Percentiles rank a stretch among this genome's conserved stretches.
These are phyloP conservation scores for Celoporthe dispersa DNA, from an alignment of 2,329 filamentous ascomycete genomes.

Conservation along the genomic window DNA sequence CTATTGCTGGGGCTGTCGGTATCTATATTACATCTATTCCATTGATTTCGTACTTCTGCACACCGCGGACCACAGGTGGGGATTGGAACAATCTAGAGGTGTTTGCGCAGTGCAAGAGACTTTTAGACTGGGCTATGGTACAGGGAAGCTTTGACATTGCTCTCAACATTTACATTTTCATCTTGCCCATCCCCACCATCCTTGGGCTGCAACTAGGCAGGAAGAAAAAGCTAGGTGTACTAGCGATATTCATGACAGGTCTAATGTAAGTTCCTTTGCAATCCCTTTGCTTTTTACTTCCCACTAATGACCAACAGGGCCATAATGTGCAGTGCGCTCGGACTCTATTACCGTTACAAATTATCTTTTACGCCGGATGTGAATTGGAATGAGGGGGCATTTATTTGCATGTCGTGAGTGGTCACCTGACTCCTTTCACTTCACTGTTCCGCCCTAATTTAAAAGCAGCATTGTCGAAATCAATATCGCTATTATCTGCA, in stretches of 20 bases:
- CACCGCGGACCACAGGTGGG: not conserved
- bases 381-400: not conserved
- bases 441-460: not conserved
- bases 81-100: not conserved
- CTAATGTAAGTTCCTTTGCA: not conserved
- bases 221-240: not conserved
- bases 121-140: not conserved
- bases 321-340: not conserved
- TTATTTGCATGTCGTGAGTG: not conserved
- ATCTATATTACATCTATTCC: not conserved
- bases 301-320: not conserved
- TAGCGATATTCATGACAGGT: not conserved
- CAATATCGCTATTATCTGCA: not conserved
- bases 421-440: not conserved
- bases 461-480: not conserved
- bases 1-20: not conserved
- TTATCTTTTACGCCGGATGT: not conserved
- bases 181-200: not conserved
- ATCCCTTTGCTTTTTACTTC: not conserved
- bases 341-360: not conserved
- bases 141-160: not conserved
- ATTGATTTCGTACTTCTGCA: not conserved
- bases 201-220: not conserved
- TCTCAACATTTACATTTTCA: not conserved
- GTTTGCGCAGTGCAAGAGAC: not conserved